Conservation (phyloP, 202 grass and related monocot genomes). For the Zizania palustris region DNA sequence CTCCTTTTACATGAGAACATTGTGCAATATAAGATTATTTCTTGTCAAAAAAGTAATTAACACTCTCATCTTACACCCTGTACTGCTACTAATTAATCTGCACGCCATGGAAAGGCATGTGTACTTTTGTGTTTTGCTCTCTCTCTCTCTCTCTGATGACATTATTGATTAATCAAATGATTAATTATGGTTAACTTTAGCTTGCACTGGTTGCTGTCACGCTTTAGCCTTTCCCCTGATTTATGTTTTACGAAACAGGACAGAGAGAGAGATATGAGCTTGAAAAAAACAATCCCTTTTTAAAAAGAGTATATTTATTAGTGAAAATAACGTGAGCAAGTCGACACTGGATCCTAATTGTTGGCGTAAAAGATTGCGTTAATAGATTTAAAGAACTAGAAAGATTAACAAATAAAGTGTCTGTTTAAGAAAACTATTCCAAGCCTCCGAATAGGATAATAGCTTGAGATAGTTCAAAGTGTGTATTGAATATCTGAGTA, state of each 20-base stretch:
- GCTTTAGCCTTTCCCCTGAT: conserved; percentile 46
- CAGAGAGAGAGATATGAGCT: neutral
- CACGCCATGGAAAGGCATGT: conserved; percentile 8
- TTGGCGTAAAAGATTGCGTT: no score
- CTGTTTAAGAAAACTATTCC: no score
- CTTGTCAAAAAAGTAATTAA: conserved; percentile 38
- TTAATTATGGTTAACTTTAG: neutral
- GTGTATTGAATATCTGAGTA: no score
- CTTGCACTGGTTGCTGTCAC: conserved; percentile 42
- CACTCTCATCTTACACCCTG: neutral
- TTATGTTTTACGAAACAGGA: conserved; percentile 43
- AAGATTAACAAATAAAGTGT: no score
- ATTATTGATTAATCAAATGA: neutral
- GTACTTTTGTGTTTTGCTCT: neutral
- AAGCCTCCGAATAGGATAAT: no score
- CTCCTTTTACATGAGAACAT: neutral
- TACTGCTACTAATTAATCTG: neutral
- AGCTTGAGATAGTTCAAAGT: no score
- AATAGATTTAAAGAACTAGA: no score
- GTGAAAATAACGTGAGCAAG: no score
- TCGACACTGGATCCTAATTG: no score
- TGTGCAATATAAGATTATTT: conserved; percentile 19
- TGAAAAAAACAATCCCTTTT: no score
- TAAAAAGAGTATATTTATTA: no score
- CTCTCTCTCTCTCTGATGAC: neutral